Evolutionary conservation across 345 rosid genomes (phyloP), one percentile per base, ranked within the genome.

Genomic region (Hibiscus trionum): DNA sequence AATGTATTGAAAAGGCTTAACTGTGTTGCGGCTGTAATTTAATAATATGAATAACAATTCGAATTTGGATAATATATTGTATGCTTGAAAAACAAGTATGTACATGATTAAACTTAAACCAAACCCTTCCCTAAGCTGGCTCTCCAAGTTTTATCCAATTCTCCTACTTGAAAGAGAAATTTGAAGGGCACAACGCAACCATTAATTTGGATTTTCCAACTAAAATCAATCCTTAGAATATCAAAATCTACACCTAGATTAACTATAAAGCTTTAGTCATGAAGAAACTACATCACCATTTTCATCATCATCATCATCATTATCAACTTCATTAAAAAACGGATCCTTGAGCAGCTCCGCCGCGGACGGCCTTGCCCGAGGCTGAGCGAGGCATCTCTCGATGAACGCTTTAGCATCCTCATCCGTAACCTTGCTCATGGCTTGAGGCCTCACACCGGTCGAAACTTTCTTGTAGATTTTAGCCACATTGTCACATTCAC

Each of bases 401-500:
- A 92, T 88, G 85, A 92, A 92, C 2, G 80, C 85, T 81, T 73
- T 87, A 42, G 84, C 90, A 42, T 90, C 93, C 0, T 78, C 66
- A 65, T 92, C 90, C 50, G 46, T 86, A 12, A 90, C 85, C 74
- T 87, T 92, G 68, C 72, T 72, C 35, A 92, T 24, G 3, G 94
- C 86, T 61, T 77, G 82, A 2, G 97, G 97, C 86, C 84, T 87
- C 17, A 82, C 63, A 31, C 93, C 94, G 11, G 70, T 79, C 0
- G 87, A 82, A 56, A 93, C 98, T 76, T 86, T 88, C 85, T 84
- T 93, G 83, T 90, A 88, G 55, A 90, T 90, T 65, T 86, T 86
- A 0, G 88, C 90, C 3, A 88, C 82, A 65, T 78, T 87, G 56
- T 90, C 93, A 58, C 98, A 90, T 68, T 93, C 98, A 21, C 88